Evolutionary conservation across 2,329 filamentous ascomycete genomes (phyloP).

Genomic region (Phialophora chinensis): DNA sequence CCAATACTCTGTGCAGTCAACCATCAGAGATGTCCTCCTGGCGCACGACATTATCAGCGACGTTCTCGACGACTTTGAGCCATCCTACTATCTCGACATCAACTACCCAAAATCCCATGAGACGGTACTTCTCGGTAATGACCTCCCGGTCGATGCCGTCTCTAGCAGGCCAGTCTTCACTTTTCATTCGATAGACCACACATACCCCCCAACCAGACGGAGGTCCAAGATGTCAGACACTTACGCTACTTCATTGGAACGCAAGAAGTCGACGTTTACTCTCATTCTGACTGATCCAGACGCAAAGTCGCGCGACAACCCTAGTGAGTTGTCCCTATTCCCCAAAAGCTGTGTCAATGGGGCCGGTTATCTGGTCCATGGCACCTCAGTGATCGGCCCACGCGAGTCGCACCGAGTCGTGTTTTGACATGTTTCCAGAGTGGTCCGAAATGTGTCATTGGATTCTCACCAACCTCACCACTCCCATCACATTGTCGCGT

Average conservation of each 20-base stretch:
- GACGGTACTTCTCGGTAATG: constrained; percentile 61
- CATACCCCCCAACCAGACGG: constrained; percentile 28
- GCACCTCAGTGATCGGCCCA: neutral
- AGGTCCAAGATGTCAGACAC: constrained; percentile 15
- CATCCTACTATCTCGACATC: constrained; percentile 58
- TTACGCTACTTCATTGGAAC: neutral
- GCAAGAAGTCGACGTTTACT: constrained; percentile 48
- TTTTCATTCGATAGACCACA: constrained; percentile 44
- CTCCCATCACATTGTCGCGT: constrained; percentile 19
- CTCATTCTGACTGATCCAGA: constrained; percentile 64
- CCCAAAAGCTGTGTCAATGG: neutral
- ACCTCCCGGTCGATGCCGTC: constrained; percentile 52
- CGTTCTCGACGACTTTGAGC: constrained; percentile 66
- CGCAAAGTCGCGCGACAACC: constrained; percentile 60
- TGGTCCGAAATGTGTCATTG: constrained; percentile 66
- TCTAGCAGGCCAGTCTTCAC: constrained; percentile 51
- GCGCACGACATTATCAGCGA: constrained; percentile 42
- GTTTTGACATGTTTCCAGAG: constrained; percentile 45
- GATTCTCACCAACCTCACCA: constrained; percentile 46
- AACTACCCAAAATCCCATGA: constrained; percentile 54
- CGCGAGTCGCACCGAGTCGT: neutral
- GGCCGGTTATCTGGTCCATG: neutral
- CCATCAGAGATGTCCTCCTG: constrained; percentile 40
- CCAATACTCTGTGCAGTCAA: constrained; percentile 21
- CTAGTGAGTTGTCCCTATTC: constrained; percentile 36